A percentile compares a stretch with the other conserved stretches of the same genome.
Evolutionary conservation across 345 rosid species (phyloP).

Genomic region (Eucalyptus pauciflora): DNA sequence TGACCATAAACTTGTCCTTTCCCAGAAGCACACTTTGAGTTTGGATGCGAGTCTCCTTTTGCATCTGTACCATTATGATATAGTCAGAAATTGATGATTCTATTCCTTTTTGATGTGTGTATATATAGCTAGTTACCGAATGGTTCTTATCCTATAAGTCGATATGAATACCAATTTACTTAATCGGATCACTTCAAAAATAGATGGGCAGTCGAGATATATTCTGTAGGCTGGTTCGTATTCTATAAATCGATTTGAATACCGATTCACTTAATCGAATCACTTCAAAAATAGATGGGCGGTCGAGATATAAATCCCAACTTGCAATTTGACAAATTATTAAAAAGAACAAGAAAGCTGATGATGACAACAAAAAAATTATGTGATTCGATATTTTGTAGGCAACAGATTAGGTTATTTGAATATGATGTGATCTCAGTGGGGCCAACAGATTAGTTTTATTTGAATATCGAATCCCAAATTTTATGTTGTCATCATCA

Average conservation of each 20-base stretch:
- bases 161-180: neutral
- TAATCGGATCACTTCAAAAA: neutral
- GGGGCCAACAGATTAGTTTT: neutral
- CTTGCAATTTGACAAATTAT: too few relatives aligned
- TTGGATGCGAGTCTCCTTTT: neutral
- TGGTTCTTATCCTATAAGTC: neutral
- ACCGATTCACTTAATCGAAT: too few relatives aligned
- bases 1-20: slow-evolving; percentile 12
- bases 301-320: too few relatives aligned
- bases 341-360: too few relatives aligned
- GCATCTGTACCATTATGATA: slow-evolving; percentile 2
- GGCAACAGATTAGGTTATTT: too few relatives aligned
- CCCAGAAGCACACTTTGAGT: neutral
- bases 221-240: neutral
- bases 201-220: neutral
- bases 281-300: too few relatives aligned
- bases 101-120: neutral
- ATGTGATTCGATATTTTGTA: too few relatives aligned
- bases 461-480: neutral
- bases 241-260: too few relatives aligned
- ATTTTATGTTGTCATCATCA: neutral
- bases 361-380: too few relatives aligned
- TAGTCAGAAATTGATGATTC: neutral
- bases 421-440: neutral
- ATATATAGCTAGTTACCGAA: neutral